A percentile compares a stretch with the other conserved stretches of the same genome.
Evolutionary conservation across 345 rosid genomes (phyloP).

Genomic region (Citrus australasica): DNA sequence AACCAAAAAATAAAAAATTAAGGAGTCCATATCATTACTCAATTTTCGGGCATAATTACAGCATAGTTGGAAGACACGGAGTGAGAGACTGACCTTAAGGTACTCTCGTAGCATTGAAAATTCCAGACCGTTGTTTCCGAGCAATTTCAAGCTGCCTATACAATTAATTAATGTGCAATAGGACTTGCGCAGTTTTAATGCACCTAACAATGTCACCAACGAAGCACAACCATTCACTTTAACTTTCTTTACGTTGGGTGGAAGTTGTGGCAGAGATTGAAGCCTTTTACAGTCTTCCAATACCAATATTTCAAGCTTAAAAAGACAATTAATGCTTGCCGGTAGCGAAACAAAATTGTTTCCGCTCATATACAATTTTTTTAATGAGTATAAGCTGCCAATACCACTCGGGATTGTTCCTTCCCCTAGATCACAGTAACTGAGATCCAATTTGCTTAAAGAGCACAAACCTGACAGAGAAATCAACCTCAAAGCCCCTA

Average conservation of each 20-base stretch:
- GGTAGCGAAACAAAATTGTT: no score
- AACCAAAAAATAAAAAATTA: no score
- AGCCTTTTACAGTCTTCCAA: constrained; percentile 14
- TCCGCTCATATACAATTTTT: no score
- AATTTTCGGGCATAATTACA: no score
- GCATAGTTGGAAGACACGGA: not conserved
- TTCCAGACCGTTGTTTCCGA: not conserved
- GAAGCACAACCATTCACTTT: constrained; percentile 10
- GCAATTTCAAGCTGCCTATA: constrained; percentile 8
- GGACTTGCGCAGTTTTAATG: constrained; percentile 2
- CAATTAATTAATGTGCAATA: not conserved
- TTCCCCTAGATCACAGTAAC: no score
- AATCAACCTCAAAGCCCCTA: not conserved
- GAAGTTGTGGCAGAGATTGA: not conserved
- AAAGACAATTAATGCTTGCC: no score
- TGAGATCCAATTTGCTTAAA: not conserved
- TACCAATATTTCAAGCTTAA: no score
- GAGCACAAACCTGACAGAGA: not conserved
- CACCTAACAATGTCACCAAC: constrained; percentile 10
- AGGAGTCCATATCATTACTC: no score
- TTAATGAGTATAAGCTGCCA: no score
- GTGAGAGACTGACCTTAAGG: not conserved
- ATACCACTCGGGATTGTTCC: no score
- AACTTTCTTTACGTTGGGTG: constrained; percentile 9
- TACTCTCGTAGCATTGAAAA: not conserved